These are phyloP conservation scores for Trametes sanguinea DNA, from an alignment of 768 basidiomycete species.

Conservation along the genomic window DNA sequence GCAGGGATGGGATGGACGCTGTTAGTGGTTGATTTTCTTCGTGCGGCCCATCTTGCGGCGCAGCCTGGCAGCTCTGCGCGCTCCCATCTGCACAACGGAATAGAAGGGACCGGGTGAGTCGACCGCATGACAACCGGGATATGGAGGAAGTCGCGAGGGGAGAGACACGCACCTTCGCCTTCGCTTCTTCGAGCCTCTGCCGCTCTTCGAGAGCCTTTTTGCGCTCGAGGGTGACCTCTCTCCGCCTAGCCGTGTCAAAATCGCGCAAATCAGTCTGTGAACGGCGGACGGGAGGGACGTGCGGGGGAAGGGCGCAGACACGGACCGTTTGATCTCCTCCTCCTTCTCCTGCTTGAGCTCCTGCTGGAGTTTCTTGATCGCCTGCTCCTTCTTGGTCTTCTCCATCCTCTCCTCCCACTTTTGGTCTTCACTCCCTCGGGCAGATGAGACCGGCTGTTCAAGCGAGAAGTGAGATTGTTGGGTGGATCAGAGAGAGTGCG, in stretches of 20 bases:
- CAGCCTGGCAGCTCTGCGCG: constrained; percentile 71
- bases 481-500: constrained; percentile 45
- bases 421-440: constrained; percentile 65
- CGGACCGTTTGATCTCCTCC: constrained; percentile 63
- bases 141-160: constrained; percentile 2
- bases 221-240: constrained; percentile 68
- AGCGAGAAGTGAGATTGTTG: constrained; percentile 9
- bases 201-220: constrained; percentile 75
- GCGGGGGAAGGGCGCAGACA: background rate
- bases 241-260: constrained; percentile 45
- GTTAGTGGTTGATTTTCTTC: constrained; percentile 79
- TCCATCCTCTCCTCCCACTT: constrained; percentile 71
- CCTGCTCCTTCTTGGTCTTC: constrained; percentile 61
- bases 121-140: constrained; percentile 6
- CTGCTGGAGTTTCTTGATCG: constrained; percentile 70
- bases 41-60: constrained; percentile 72
- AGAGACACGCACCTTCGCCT: constrained; percentile 50
- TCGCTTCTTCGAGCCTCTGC: constrained; percentile 60
- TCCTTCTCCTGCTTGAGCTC: constrained; percentile 80
- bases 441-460: constrained; percentile 64
- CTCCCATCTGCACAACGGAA: constrained; percentile 65
- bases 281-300: background rate
- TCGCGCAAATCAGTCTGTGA: background rate
- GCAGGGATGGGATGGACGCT: background rate
- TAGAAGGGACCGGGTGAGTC: background rate